Conservation (phyloP, 805 yeast species). For the Kodamaea hsintzibuensis region DNA sequence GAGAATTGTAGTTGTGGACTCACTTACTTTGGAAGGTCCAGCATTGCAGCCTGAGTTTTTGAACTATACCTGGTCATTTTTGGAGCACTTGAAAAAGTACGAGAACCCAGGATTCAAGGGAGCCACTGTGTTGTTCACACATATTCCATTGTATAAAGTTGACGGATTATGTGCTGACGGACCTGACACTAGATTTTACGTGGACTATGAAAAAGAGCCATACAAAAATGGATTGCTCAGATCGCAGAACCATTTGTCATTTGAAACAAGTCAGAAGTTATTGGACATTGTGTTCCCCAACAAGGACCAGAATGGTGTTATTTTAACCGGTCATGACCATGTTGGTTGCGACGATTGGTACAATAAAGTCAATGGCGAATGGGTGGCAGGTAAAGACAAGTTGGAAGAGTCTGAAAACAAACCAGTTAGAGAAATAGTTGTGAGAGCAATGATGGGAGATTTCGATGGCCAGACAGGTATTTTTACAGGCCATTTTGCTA, state of each 20-base stretch:
- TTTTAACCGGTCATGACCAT: slow-evolving; percentile 95
- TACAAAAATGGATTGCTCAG: slow-evolving; percentile 70
- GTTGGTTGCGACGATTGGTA: slow-evolving; percentile 84
- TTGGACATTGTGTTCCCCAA: slow-evolving; percentile 70
- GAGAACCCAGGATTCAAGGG: slow-evolving; percentile 58
- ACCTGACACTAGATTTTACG: slow-evolving; percentile 56
- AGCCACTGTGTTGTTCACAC: slow-evolving; percentile 80
- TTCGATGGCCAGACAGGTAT: slow-evolving; percentile 87
- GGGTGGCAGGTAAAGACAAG: slow-evolving; percentile 58
- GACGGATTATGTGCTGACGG: slow-evolving; percentile 88
- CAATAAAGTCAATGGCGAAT: slow-evolving; percentile 44
- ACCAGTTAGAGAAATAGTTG: slow-evolving; percentile 76
- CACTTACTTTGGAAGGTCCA: slow-evolving; percentile 87
- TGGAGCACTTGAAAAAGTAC: slow-evolving; percentile 55
- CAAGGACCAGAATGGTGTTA: slow-evolving; percentile 65
- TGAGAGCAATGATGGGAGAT: slow-evolving; percentile 95
- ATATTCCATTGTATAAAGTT: slow-evolving; percentile 82
- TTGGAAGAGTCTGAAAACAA: slow-evolving; percentile 23
- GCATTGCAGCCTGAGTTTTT: slow-evolving; percentile 72
- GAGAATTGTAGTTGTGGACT: slow-evolving; percentile 86
- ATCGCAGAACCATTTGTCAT: slow-evolving; percentile 82
- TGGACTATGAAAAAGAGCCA: slow-evolving; percentile 56
- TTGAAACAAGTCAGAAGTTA: slow-evolving; percentile 64
- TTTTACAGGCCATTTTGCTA: slow-evolving; percentile 68
- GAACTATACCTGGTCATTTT: slow-evolving; percentile 69